A percentile compares a stretch with the other conserved stretches of the same genome.
phyloP scores from a whole-genome alignment of 1,139 yeast genomes.

The Candida dubliniensis region DNA sequence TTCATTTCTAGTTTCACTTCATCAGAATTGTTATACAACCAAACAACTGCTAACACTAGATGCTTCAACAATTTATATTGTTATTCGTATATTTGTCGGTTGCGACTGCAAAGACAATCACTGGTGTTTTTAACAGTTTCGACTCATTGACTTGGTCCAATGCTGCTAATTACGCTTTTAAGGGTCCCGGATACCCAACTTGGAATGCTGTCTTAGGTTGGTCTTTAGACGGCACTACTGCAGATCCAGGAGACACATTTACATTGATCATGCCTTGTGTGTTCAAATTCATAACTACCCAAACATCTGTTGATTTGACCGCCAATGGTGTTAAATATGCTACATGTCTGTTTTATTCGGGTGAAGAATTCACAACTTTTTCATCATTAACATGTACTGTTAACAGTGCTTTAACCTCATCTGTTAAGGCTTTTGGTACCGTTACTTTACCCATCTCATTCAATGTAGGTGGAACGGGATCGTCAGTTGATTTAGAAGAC shows the following conservation, averaged over 20 bases:
- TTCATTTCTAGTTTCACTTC: too few species aligned
- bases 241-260: constrained; percentile 27
- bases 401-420: constrained; percentile 7
- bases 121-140: constrained; percentile 12
- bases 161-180: constrained; percentile 4
- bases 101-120: constrained; percentile 3
- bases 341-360: constrained; percentile 24
- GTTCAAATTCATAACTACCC: constrained; percentile 21
- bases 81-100: background rate
- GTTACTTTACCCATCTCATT: constrained; percentile 28
- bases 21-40: too few species aligned
- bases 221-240: constrained; percentile 21
- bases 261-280: constrained; percentile 26
- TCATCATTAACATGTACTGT: constrained; percentile 28
- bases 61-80: background rate
- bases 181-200: constrained; percentile 19
- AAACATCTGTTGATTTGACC: constrained; percentile 14
- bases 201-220: constrained; percentile 28
- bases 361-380: constrained; percentile 22
- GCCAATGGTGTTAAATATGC: constrained; percentile 30
- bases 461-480: constrained; percentile 26
- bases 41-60: too few species aligned
- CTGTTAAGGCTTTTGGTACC: constrained; percentile 10
- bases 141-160: constrained; percentile 9
- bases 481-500: constrained; percentile 20